Evolutionary conservation across 2,329 filamentous ascomycete genomes (phyloP).

Genomic region (Clarireedia homoeocarpa): DNA sequence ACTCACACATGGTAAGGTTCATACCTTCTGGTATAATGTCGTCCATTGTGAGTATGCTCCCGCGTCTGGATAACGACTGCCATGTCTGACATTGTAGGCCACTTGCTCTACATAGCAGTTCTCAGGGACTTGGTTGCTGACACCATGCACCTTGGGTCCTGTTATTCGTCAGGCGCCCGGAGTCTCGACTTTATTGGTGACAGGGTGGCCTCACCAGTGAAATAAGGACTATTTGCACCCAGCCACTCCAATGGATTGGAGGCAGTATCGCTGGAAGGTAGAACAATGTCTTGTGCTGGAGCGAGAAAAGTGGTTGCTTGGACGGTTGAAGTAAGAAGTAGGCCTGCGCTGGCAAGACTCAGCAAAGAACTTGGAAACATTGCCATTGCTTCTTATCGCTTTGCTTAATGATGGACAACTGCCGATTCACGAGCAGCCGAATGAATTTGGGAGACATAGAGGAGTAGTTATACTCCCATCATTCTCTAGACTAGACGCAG

Average conservation of each 20-base stretch:
- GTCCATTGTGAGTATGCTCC: conserved; percentile 52
- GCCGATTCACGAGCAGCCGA: too few relatives aligned
- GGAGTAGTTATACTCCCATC: too few relatives aligned
- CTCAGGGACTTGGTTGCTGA: conserved; percentile 45
- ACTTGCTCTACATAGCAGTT: conserved; percentile 53
- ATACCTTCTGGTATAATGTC: background rate
- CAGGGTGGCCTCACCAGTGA: background rate
- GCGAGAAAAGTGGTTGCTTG: background rate
- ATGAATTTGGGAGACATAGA: too few relatives aligned
- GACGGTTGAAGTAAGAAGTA: background rate
- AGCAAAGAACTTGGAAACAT: too few relatives aligned
- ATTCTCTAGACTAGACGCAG: too few relatives aligned
- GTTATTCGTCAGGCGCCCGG: background rate
- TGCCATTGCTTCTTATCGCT: too few relatives aligned
- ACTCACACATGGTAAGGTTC: too few relatives aligned
- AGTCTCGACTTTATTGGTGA: too few relatives aligned
- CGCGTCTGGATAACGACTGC: conserved; percentile 53
- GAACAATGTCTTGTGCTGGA: background rate
- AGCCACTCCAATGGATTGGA: background rate
- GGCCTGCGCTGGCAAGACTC: background rate
- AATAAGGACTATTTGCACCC: conserved; percentile 6
- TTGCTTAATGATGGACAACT: too few relatives aligned
- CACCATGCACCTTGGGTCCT: conserved; percentile 40
- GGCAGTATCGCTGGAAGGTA: background rate
- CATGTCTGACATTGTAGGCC: conserved; percentile 52